phyloP scores from a whole-genome alignment of 2,329 filamentous ascomycete genomes.

The Curvularia hawaiiensis region DNA sequence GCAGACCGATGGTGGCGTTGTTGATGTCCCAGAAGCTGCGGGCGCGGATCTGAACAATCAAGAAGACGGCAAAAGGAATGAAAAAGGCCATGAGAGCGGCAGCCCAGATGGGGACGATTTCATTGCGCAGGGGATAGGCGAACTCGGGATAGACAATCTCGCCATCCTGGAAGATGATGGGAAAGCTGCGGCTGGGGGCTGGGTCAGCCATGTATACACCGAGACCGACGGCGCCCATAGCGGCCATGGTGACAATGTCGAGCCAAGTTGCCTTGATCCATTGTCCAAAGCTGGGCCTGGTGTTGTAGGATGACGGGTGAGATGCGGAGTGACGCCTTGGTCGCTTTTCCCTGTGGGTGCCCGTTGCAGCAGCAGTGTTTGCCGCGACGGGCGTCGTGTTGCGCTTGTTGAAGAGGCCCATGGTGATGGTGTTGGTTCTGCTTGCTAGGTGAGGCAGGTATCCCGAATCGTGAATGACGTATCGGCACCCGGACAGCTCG shows the following conservation, averaged over 20 bases:
- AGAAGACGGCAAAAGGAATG: slow-evolving; percentile 68
- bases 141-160: slow-evolving; percentile 73
- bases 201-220: slow-evolving; percentile 71
- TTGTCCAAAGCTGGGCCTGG: slow-evolving; percentile 65
- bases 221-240: slow-evolving; percentile 69
- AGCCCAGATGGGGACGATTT: slow-evolving; percentile 67
- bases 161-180: slow-evolving; percentile 66
- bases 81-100: slow-evolving; percentile 69
- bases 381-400: slow-evolving; percentile 38
- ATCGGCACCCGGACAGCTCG: background rate
- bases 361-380: slow-evolving; percentile 45
- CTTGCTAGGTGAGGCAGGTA: background rate
- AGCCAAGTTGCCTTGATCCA: slow-evolving; percentile 72
- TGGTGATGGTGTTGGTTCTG: slow-evolving; percentile 20
- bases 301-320: slow-evolving; percentile 34
- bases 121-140: slow-evolving; percentile 69
- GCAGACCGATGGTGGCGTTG: slow-evolving; percentile 70
- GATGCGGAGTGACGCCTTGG: slow-evolving; percentile 16
- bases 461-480: background rate
- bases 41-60: slow-evolving; percentile 70
- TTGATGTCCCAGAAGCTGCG: slow-evolving; percentile 61
- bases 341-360: slow-evolving; percentile 36
- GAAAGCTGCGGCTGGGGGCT: slow-evolving; percentile 71
- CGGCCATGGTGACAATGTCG: slow-evolving; percentile 70
- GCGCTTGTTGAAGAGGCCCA: slow-evolving; percentile 49